Conservation (phyloP, 257 asterid species). For the Solanum medicagineum region DNA sequence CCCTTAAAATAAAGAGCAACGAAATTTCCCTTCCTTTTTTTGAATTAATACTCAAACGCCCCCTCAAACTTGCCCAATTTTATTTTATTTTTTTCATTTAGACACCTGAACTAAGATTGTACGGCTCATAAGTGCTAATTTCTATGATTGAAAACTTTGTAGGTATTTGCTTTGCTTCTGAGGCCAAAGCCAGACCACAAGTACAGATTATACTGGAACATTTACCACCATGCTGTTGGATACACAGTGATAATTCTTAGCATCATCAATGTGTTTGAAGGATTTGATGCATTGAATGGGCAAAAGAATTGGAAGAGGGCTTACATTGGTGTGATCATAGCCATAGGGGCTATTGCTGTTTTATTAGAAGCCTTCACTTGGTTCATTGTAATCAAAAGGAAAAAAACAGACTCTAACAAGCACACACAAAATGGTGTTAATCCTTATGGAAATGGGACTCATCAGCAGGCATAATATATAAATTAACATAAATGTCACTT, state of each 20-base stretch:
- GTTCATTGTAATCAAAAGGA: conserved; percentile 47
- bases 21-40: background rate
- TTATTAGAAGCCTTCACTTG: conserved; percentile 55
- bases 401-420: background rate
- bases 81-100: background rate
- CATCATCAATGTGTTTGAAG: conserved; percentile 56
- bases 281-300: conserved; percentile 59
- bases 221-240: conserved; percentile 54
- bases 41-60: background rate
- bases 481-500: background rate
- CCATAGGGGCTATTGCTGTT: conserved; percentile 31
- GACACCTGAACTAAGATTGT: background rate
- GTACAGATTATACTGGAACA: conserved; percentile 63
- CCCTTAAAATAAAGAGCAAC: background rate
- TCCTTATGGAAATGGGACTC: conserved; percentile 5
- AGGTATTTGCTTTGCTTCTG: conserved; percentile 55
- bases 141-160: background rate
- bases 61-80: background rate
- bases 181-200: conserved; percentile 86
- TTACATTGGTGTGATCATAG: conserved; percentile 41
- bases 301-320: conserved; percentile 51
- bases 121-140: background rate
- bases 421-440: conserved; percentile 16
- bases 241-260: conserved; percentile 43
- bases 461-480: background rate